A percentile compares a stretch with the other conserved stretches of the same genome.
These are phyloP conservation scores for Musa acuminata DNA, from an alignment of 176 grass and related monocot species.

Conservation along the genomic window DNA sequence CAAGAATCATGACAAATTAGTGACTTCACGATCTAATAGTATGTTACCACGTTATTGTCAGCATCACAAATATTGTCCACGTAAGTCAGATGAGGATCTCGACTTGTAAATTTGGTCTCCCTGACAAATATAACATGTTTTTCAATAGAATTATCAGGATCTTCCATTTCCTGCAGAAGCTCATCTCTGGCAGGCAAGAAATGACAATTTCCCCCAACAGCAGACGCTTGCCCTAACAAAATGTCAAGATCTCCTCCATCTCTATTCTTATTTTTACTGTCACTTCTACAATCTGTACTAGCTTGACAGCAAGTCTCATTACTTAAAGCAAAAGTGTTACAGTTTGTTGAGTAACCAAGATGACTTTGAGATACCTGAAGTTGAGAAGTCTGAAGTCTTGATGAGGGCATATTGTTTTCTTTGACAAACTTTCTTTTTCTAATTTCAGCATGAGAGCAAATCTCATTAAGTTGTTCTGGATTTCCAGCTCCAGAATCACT, in stretches of 20 bases:
- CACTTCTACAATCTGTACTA: not conserved
- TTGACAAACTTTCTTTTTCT: not conserved
- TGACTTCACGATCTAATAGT: not conserved
- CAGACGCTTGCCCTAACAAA: constrained; percentile 11
- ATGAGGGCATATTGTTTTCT: not conserved
- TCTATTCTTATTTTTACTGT: not conserved
- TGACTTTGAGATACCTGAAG: constrained; percentile 7
- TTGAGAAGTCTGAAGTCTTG: not conserved
- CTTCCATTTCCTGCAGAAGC: not conserved
- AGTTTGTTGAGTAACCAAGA: not conserved
- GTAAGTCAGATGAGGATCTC: constrained; percentile 7
- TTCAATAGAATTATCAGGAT: constrained; percentile 20
- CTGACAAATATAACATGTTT: constrained; percentile 18
- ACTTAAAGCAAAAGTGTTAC: not conserved
- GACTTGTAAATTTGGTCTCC: constrained; percentile 18
- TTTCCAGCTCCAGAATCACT: constrained; percentile 2
- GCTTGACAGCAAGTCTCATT: not conserved
- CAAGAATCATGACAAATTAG: not conserved
- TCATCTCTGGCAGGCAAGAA: not conserved
- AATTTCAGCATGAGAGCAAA: constrained; percentile 11
- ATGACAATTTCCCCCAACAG: constrained; percentile 23
- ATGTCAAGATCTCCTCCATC: constrained; percentile 14
- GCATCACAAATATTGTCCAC: constrained; percentile 25
- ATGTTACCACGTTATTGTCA: constrained; percentile 22
- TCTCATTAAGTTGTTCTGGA: not conserved